A percentile compares a stretch with the other conserved stretches of the same genome.
phyloP scores from a whole-genome alignment of 2,329 filamentous ascomycete genomes.

The Cadophora luteo-olivacea region DNA sequence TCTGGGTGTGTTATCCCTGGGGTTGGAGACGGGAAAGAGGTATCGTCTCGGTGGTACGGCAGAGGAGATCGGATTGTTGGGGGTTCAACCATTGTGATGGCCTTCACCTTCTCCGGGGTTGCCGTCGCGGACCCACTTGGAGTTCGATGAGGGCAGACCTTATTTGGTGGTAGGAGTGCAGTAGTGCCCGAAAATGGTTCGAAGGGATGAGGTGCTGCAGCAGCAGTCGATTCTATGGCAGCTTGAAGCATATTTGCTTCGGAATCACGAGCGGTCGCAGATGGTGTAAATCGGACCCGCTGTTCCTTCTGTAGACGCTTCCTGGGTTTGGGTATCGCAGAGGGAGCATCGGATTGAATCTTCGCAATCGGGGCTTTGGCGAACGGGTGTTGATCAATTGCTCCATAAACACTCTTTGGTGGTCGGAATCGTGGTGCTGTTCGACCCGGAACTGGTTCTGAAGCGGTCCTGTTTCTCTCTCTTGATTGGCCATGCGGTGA shows the following conservation, averaged over 20 bases:
- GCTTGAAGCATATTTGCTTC: conserved; percentile 33
- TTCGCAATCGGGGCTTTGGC: conserved; percentile 33
- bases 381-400: conserved; percentile 44
- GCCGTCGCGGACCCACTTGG: not conserved
- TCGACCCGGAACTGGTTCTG: conserved; percentile 27
- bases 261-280: conserved; percentile 37
- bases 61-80: not conserved
- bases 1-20: no score
- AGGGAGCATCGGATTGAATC: not conserved
- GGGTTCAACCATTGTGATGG: not conserved
- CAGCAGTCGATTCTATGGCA: conserved; percentile 32
- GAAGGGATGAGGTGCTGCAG: conserved; percentile 31
- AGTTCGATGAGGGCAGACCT: not conserved
- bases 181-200: conserved; percentile 14
- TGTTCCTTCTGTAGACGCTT: conserved; percentile 26
- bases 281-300: conserved; percentile 38
- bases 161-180: not conserved
- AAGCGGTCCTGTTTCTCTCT: conserved; percentile 19
- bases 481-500: not conserved
- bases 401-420: conserved; percentile 41
- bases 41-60: conserved; percentile 1
- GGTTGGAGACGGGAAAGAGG: not conserved
- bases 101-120: not conserved
- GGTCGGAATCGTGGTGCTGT: conserved; percentile 41
- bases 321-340: conserved; percentile 10